Base-by-base conservation (phyloP, 768 basidiomycete species). In the Tremella mesenterica region DNA sequence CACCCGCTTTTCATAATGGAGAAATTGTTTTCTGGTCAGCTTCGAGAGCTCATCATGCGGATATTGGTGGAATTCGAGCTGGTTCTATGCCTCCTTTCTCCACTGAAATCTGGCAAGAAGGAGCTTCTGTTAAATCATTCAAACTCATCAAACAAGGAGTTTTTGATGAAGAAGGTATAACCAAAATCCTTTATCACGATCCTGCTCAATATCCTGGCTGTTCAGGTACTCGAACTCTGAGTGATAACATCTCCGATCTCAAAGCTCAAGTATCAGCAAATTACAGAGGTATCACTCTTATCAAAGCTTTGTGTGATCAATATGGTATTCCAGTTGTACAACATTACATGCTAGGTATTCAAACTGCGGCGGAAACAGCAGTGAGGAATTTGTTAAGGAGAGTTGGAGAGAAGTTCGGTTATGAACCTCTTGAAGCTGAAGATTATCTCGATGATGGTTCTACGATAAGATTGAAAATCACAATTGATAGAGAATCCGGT, bases 31-130 rank as follows among this genome's bases (percentile, higher is more conserved):
- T 63, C 34, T 60, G 48, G 38, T 41, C 50, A 18, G 59, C 59
- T 3, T 52, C 54, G 3, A 18, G 63, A 20, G 63, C 44, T 18
- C 60, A 59, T 41, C 60, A 62, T 38, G 87, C 89, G 3, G 89
- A 92, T 73, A 61, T 67, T 36, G 89, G 90, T 1, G 90, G 89
- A 0, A 90, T 91, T 58, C 77, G 88, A 2, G 88, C 90, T 6
- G 88, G 64, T 12, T 89, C 87, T 27, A 95, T 95, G 91, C 90
- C 91, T 0, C 90, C 91, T 0, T 89, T 87, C 2, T 86, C 85
- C n/a, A 84, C 85, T 60, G 88, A 81, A 57, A 85, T 95, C 45
- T 91, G 87, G 61, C 85, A 95, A 69, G 91, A 95, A 70, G 91
- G 91, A 18, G 91, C 91, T 0, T 81, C 88, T 64, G 85, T 95